Base-by-base conservation (phyloP, 495 filamentous ascomycete genomes). In the Talaromyces stipitatus region DNA sequence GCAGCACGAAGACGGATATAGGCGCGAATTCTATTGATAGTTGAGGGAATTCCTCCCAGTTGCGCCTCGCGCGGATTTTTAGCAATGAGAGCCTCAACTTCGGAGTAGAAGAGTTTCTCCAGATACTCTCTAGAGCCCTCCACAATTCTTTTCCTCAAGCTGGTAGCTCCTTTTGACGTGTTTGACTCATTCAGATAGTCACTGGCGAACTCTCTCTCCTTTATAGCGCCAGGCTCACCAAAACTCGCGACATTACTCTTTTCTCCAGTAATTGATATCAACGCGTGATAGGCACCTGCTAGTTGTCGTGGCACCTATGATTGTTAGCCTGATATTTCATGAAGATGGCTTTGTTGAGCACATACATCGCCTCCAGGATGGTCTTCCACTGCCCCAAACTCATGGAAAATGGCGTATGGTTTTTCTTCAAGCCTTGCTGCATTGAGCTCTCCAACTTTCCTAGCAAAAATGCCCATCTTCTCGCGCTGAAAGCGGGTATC, bases 21-120 rank as follows among this genome's bases (percentile, higher is more conserved):
- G 1, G 90, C 94, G 57, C 90, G 87, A 65, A 97, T 85, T 72
- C 94, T 95, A 75, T 91, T 94, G 59, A 90, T 76, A 2, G 87
- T 83, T 46, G 89, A 89, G 0, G 94, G 94, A 32, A 90, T 82
- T 58, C 94, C 94, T 30, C 94, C 94, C 54, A 96, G 74, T 64
- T 89, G 90, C 9, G 94, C 95, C 66, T 96, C 91, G 50, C 85
- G 81, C 4, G 92, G 91, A 64, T 92, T 88, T 65, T 88, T 92
- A 27, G 81, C 72, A 56, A 97, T 86, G 20, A 85, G 69, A n/a
- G 66, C 72, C 60, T 95, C 87, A 36, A 96, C 75, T 56, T 90
- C 82, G 43, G 76, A 72, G 61, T 84, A 89, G 67, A 94, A 89
- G 52, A 70, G 75, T 58, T 79, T 85, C 65, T 97, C 92, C 30